Evolutionary conservation across 2,329 filamentous ascomycete genomes (phyloP).

Genomic region (Bimuria novae-zelandiae): DNA sequence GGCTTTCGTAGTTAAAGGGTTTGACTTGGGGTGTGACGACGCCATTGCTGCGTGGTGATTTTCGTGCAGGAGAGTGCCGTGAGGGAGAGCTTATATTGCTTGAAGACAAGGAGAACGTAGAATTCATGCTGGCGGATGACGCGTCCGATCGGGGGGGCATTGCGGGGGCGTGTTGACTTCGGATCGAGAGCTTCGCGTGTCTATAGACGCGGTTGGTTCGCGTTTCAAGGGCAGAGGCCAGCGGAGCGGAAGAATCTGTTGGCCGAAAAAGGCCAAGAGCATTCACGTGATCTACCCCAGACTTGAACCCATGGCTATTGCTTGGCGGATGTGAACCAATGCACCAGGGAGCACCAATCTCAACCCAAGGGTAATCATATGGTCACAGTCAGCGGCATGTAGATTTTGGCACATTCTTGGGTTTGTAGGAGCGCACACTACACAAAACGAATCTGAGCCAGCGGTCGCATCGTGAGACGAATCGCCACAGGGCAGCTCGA

Average conservation of each 20-base stretch:
- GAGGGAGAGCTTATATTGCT: conserved; percentile 39
- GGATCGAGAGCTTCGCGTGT: conserved; percentile 5
- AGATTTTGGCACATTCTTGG: background rate
- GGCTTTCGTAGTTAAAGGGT: conserved; percentile 36
- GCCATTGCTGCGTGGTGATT: conserved; percentile 37
- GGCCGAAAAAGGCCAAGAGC: conserved; percentile 8
- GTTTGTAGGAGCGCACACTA: background rate
- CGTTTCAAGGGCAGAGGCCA: conserved; percentile 1
- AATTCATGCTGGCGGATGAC: conserved; percentile 42
- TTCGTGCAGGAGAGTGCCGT: conserved; percentile 38
- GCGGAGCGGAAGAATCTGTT: conserved; percentile 11
- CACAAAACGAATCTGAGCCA: background rate
- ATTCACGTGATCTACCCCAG: conserved; percentile 7
- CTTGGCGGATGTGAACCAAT: too few species aligned
- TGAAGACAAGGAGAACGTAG: conserved; percentile 37
- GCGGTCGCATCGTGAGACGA: background rate
- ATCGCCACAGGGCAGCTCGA: background rate
- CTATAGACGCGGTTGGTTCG: conserved; percentile 23
- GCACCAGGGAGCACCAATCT: too few species aligned
- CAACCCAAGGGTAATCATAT: too few species aligned
- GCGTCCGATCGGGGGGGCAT: conserved; percentile 42
- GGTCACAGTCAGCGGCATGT: background rate
- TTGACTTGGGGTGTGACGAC: conserved; percentile 29
- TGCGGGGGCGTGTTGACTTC: conserved; percentile 9
- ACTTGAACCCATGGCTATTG: background rate